phyloP scores from a whole-genome alignment of 768 basidiomycete species.

The Xerocomellus intermedius region DNA sequence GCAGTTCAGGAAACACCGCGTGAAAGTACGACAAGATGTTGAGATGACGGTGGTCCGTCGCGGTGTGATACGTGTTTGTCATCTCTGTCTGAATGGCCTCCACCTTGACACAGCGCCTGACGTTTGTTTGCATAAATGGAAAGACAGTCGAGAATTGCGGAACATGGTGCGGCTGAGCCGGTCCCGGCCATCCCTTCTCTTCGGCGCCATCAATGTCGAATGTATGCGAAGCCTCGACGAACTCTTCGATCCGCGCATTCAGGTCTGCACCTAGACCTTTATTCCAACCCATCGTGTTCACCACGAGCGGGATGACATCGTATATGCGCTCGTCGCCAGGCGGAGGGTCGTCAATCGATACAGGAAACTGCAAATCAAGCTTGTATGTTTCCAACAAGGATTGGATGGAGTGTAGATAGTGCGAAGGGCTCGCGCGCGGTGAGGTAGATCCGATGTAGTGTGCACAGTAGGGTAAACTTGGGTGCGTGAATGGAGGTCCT shows the following conservation, averaged over 20 bases:
- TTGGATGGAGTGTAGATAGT: conserved; percentile 70
- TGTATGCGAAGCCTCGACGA: conserved; percentile 49
- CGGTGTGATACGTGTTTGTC: conserved; percentile 32
- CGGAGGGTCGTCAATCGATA: conserved; percentile 28
- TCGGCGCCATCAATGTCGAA: conserved; percentile 24
- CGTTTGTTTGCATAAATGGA: not conserved
- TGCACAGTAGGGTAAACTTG: conserved; percentile 61
- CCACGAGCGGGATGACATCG: conserved; percentile 74
- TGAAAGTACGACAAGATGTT: conserved; percentile 80
- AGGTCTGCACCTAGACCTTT: conserved; percentile 91
- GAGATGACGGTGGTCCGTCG: conserved; percentile 68
- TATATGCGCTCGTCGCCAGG: conserved; percentile 40
- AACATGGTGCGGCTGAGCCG: conserved; percentile 5
- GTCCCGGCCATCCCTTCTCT: conserved; percentile 22
- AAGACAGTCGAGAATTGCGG: not conserved
- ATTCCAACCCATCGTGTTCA: conserved; percentile 97
- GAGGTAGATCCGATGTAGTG: conserved; percentile 83
- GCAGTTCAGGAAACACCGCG: conserved; percentile 38
- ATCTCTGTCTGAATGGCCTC: conserved; percentile 45
- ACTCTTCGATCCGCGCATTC: conserved; percentile 62
- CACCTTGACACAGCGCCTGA: conserved; percentile 18
- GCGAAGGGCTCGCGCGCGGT: conserved; percentile 71
- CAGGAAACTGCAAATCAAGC: conserved; percentile 60
- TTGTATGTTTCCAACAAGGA: conserved; percentile 66
- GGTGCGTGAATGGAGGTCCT: conserved; percentile 92